Base-by-base conservation (phyloP, 2,329 filamentous ascomycete genomes). In the Lasiodiplodia gonubiensis region DNA sequence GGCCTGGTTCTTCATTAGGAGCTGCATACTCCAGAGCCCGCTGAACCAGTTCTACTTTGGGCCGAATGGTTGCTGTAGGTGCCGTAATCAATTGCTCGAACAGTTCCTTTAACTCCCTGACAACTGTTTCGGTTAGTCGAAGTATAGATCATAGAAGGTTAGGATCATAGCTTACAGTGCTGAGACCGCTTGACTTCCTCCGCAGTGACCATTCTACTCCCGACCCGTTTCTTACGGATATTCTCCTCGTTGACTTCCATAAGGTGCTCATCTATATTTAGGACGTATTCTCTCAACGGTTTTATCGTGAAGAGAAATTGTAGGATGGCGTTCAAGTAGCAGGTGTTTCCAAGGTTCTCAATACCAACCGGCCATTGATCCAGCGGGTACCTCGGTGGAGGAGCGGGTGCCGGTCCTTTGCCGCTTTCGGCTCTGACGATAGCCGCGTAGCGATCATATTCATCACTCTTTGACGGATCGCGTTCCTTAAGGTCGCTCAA, bases 311-410 rank as follows among this genome's bases (percentile, higher is more conserved):
- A 97, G 71, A 97, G 91, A 76, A 97, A 98, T 74, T 99, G 95
- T 11, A 99, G 84, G 59, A 99, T 86, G 79, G 94, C 98, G 82
- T 99, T 99, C 66, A 99, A 85, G 74, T 99, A 99, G 78, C 95
- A 99, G 0, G 96, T 99, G 74, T 99, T 99, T 68, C 95, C 94
- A 67, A 98, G 97, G 72, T 98, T 99, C 70, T 89, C 87, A 6
- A 98, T 85, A 0, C 95, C 95, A 25, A 97, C 92, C 0, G 95
- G 95, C 78, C 92, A 89, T 35, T 86, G 70, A 1, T 83, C 55
- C 80, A 78, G 68, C 72, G 77, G 75, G 66, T 77, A 74, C 52
- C 70, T 61, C 4, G 66, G 49, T 18, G 66, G 57, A 7, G 57
- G 39, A 25, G 25, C 10, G 8, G 54, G 65, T 5, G 48, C 65